Conservation (phyloP, 208 protist species). For the Leishmania braziliensis region DNA sequence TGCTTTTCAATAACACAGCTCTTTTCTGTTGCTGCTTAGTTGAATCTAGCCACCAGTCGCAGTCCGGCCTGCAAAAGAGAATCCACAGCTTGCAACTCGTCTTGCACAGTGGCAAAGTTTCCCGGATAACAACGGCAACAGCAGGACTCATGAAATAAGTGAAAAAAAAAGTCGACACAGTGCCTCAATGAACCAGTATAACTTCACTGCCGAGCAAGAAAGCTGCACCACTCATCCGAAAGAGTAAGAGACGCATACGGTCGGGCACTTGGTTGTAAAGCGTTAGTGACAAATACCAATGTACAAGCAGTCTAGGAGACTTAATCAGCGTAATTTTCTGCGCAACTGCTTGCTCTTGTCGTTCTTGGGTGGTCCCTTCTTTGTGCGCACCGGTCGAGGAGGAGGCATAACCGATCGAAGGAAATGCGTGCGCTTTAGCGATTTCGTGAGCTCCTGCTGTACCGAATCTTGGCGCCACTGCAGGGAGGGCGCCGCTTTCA, state of each 20-base stretch:
- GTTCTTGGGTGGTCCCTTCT: constrained; percentile 18
- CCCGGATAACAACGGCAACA: not conserved
- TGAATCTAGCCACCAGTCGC: not conserved
- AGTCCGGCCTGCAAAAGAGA: too few relatives aligned
- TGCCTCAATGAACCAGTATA: not conserved
- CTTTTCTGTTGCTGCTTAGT: not conserved
- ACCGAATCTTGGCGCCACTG: constrained; percentile 49
- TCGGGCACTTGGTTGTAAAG: too few relatives aligned
- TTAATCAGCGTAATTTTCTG: constrained; percentile 21
- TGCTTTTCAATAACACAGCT: not conserved
- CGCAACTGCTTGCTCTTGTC: constrained; percentile 33
- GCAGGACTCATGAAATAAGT: not conserved
- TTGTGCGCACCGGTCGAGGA: constrained; percentile 9
- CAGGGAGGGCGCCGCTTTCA: constrained; percentile 57
- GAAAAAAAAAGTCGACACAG: not conserved
- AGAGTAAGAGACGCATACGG: too few relatives aligned
- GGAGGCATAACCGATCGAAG: not conserved
- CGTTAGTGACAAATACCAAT: not conserved
- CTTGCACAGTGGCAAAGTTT: not conserved
- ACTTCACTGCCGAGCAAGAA: not conserved
- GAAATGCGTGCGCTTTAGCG: constrained; percentile 16
- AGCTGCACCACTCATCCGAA: not conserved
- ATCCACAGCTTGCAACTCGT: too few relatives aligned
- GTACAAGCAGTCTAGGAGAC: not conserved
- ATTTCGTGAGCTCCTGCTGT: constrained; percentile 56